A percentile compares a stretch with the other conserved stretches of the same genome.
Conservation (phyloP, 495 filamentous ascomycete genomes). For the Hyaloscypha hepaticicola region DNA sequence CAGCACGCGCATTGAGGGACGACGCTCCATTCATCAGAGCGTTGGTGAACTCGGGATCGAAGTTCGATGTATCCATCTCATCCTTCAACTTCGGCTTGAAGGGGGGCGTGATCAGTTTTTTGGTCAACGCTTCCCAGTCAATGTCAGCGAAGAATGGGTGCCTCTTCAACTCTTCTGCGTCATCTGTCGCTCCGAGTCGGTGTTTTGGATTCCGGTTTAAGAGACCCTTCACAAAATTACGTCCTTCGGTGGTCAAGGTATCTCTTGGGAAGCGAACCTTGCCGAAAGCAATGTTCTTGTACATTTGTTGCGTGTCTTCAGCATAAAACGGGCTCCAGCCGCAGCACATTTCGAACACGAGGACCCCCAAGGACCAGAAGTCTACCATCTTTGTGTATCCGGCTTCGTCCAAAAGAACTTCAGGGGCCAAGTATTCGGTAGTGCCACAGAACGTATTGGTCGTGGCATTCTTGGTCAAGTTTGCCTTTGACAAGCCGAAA, state of each 20-base stretch:
- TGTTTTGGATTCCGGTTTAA: conserved; percentile 97
- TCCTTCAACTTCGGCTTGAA: conserved; percentile 97
- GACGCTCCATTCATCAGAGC: conserved; percentile 72
- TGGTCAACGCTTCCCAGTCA: conserved; percentile 81
- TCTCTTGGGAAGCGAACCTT: conserved; percentile 96
- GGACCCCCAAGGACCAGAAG: conserved; percentile 96
- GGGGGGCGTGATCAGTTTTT: conserved; percentile 91
- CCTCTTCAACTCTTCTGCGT: conserved; percentile 91
- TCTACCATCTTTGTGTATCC: conserved; percentile 99
- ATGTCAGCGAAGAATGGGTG: conserved; percentile 95
- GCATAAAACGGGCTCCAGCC: conserved; percentile 99
- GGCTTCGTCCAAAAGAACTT: conserved; percentile 91
- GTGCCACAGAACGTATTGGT: conserved; percentile 99
- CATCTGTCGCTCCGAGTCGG: conserved; percentile 82
- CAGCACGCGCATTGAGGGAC: conserved; percentile 85
- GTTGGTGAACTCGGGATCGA: conserved; percentile 97
- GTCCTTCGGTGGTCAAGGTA: conserved; percentile 86
- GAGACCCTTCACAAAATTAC: conserved; percentile 96
- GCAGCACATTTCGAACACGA: conserved; percentile 99
- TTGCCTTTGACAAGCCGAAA: conserved; percentile 95
- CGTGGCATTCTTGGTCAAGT: conserved; percentile 91
- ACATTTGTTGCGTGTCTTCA: conserved; percentile 99
- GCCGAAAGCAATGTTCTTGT: conserved; percentile 99
- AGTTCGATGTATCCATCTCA: conserved; percentile 94
- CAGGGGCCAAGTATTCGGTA: conserved; percentile 94